Percentiles rank a stretch among this genome's conserved stretches.
phyloP scores from a whole-genome alignment of 257 asterid genomes.

The Scutellaria minor region DNA sequence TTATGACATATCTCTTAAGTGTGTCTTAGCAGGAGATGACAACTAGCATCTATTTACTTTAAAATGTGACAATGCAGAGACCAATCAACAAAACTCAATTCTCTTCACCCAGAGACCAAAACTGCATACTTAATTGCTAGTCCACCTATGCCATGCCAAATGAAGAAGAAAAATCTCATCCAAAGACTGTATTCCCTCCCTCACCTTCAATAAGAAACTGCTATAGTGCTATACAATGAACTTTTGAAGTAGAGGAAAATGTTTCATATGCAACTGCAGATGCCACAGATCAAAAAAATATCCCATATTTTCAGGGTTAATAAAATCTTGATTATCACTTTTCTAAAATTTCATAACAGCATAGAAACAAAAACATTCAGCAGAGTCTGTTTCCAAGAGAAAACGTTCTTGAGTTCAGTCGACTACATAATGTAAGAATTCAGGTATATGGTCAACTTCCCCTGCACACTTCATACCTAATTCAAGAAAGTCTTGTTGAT shows the following conservation, averaged over 20 bases:
- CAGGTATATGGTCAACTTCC: neutral
- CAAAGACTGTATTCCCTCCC: no score
- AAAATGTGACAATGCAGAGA: neutral
- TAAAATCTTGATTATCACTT: no score
- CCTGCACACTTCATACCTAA: slow-evolving; percentile 7
- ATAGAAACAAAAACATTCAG: no score
- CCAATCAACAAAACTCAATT: neutral
- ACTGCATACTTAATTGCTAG: neutral
- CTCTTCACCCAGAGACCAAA: neutral
- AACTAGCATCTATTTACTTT: neutral
- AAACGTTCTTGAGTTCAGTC: neutral
- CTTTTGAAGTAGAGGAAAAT: neutral
- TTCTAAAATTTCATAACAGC: no score
- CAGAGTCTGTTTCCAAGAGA: no score
- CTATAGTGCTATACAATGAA: no score
- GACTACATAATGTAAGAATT: neutral
- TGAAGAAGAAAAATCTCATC: no score
- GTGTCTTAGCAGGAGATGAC: neutral
- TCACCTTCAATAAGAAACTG: no score
- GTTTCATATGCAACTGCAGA: neutral
- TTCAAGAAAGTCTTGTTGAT: slow-evolving; percentile 3
- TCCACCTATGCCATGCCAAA: no score
- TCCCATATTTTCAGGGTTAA: no score
- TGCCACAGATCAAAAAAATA: neutral
- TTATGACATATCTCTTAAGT: neutral